These are phyloP conservation scores for Torrubiella hemipterigena DNA, from an alignment of 2,329 filamentous ascomycete genomes.

Conservation along the genomic window DNA sequence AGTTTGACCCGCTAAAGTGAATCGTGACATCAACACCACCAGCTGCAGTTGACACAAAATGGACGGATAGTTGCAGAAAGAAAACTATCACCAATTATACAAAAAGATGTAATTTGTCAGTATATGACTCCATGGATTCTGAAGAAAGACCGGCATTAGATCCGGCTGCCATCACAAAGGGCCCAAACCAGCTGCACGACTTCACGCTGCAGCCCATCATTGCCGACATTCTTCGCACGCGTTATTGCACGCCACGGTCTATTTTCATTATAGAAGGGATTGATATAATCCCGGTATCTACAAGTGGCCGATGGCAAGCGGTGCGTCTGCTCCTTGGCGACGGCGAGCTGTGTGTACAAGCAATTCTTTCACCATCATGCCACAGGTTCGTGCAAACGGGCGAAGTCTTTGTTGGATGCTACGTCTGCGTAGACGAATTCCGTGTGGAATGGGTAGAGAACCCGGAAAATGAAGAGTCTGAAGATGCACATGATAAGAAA, in stretches of 20 bases:
- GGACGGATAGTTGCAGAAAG: no score
- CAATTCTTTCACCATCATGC: conserved; percentile 30
- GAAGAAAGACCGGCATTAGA: conserved; percentile 10
- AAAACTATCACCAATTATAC: no score
- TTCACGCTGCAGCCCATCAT: conserved; percentile 28
- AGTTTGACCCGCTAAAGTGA: no score
- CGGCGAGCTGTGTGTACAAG: conserved; percentile 42
- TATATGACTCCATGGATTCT: conserved; percentile 13
- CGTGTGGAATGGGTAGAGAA: conserved; percentile 17
- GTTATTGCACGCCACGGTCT: conserved; percentile 32
- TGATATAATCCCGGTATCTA: conserved; percentile 22
- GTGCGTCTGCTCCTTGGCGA: conserved; percentile 39
- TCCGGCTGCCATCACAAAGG: conserved; percentile 13
- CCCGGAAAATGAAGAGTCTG: conserved; percentile 4
- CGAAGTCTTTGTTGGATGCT: conserved; percentile 33
- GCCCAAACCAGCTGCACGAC: conserved; percentile 9
- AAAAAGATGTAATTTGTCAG: no score
- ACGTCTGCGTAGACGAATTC: conserved; percentile 33
- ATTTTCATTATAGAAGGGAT: conserved; percentile 37
- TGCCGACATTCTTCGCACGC: conserved; percentile 33
- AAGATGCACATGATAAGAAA: conserved; percentile 4
- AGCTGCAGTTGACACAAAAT: no score
- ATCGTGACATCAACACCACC: no score
- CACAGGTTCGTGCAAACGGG: conserved; percentile 34
- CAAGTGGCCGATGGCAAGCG: conserved; percentile 25